Evolutionary conservation across 176 grass and related monocot species (phyloP).

Genomic region (Cocos nucifera): DNA sequence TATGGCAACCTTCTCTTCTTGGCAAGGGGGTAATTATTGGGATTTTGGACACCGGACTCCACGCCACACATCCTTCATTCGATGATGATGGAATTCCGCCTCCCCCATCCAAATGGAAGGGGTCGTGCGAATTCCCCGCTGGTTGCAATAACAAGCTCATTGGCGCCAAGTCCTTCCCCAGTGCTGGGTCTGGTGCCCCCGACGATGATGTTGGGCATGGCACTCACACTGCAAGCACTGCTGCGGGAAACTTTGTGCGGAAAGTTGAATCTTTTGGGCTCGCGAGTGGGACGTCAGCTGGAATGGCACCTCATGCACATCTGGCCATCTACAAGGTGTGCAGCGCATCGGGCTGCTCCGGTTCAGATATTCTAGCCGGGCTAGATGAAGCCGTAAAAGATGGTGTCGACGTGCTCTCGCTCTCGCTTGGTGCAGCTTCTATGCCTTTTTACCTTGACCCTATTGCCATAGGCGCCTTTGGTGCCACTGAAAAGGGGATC

Average conservation of each 20-base stretch:
- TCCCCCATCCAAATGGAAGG: too few relatives aligned
- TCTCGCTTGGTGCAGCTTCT: not conserved
- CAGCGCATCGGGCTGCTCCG: too few relatives aligned
- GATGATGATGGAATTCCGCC: too few relatives aligned
- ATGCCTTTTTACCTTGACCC: not conserved
- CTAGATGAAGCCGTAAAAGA: not conserved
- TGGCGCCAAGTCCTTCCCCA: too few relatives aligned
- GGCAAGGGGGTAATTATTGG: too few relatives aligned
- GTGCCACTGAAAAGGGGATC: not conserved
- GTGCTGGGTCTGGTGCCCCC: too few relatives aligned
- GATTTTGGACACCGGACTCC: too few relatives aligned
- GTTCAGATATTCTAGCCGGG: not conserved
- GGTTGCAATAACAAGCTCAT: too few relatives aligned
- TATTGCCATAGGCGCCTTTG: not conserved
- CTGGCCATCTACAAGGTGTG: conserved; percentile 1
- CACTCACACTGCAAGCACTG: conserved; percentile 1
- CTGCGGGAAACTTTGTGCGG: not conserved
- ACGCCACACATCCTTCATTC: too few relatives aligned
- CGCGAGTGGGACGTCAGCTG: not conserved
- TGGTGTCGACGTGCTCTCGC: conserved; percentile 3
- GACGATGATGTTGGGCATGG: not conserved
- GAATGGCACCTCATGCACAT: conserved; percentile 1
- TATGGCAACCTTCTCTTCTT: too few relatives aligned
- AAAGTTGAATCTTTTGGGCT: not conserved
- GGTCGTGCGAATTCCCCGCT: too few relatives aligned